phyloP scores from a whole-genome alignment of 2,329 filamentous ascomycete species.

The Claviceps fusiformis region DNA sequence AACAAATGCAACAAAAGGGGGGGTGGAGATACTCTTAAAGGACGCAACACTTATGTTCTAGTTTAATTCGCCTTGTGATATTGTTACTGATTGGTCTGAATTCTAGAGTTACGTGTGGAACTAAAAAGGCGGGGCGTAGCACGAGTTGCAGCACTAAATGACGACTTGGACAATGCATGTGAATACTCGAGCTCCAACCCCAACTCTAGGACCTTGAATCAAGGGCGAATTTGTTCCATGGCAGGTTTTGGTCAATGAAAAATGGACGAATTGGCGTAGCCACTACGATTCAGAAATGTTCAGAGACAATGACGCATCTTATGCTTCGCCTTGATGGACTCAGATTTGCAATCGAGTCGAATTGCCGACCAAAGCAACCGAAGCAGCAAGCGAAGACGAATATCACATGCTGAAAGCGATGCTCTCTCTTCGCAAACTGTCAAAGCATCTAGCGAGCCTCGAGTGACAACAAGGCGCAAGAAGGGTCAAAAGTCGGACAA shows the following conservation, averaged over 20 bases:
- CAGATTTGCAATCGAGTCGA: neutral
- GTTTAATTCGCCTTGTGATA: too few relatives aligned
- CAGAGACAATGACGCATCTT: neutral
- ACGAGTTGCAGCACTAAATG: neutral
- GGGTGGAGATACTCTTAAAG: too few relatives aligned
- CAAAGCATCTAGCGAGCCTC: neutral
- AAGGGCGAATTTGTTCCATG: neutral
- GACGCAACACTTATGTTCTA: too few relatives aligned
- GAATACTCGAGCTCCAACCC: neutral
- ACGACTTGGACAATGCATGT: neutral
- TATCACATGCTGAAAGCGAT: neutral
- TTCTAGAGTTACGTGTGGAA: neutral
- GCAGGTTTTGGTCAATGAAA: neutral
- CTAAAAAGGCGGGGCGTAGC: neutral
- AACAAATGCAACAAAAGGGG: too few relatives aligned
- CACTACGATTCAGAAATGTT: too few relatives aligned
- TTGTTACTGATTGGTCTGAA: too few relatives aligned
- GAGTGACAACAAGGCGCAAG: neutral
- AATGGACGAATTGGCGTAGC: neutral
- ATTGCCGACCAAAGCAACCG: neutral
- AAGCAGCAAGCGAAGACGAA: neutral
- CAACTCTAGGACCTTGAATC: too few relatives aligned
- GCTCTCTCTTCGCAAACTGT: neutral
- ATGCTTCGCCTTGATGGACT: neutral
- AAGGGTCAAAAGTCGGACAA: neutral